Evolutionary conservation across 129 eudicot species (phyloP).

Genomic region (Artemisia argyi): DNA sequence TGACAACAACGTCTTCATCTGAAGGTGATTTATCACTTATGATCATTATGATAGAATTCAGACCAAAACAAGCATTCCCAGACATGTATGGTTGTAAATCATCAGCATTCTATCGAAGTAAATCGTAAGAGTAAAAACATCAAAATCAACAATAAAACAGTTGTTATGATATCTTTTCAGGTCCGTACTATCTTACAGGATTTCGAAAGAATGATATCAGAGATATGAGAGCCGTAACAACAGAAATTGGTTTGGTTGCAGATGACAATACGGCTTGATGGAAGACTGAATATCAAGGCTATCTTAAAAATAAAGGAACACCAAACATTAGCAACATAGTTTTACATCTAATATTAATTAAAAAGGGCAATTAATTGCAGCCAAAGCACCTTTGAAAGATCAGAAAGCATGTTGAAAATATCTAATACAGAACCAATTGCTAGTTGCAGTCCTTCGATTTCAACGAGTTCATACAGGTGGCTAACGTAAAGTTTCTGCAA

Average conservation of each 20-base stretch:
- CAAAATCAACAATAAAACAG: conserved; percentile 5
- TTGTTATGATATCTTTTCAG: neutral
- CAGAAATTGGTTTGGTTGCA: conserved; percentile 70
- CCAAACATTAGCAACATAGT: neutral
- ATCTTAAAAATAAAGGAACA: conserved; percentile 51
- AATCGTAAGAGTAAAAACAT: neutral
- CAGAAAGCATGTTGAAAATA: conserved; percentile 62
- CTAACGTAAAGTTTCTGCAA: too few relatives aligned
- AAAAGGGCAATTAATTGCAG: neutral
- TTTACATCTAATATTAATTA: neutral
- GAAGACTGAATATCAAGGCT: conserved; percentile 47
- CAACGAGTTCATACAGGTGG: too few relatives aligned
- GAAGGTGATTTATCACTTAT: conserved; percentile 48
- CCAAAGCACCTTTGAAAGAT: conserved; percentile 60
- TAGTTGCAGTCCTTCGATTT: too few relatives aligned
- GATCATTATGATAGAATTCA: conserved; percentile 52
- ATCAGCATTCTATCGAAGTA: too few relatives aligned
- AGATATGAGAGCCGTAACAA: conserved; percentile 72
- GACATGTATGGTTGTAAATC: conserved; percentile 29
- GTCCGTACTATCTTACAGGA: conserved; percentile 59
- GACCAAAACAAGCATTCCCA: conserved; percentile 63
- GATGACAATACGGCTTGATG: conserved; percentile 76
- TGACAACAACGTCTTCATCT: conserved; percentile 65
- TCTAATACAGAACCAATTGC: conserved; percentile 47
- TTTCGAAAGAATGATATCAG: conserved; percentile 70